Evolutionary conservation across 139 green algal genomes (phyloP).

Genomic region (Micromonas pusilla): DNA sequence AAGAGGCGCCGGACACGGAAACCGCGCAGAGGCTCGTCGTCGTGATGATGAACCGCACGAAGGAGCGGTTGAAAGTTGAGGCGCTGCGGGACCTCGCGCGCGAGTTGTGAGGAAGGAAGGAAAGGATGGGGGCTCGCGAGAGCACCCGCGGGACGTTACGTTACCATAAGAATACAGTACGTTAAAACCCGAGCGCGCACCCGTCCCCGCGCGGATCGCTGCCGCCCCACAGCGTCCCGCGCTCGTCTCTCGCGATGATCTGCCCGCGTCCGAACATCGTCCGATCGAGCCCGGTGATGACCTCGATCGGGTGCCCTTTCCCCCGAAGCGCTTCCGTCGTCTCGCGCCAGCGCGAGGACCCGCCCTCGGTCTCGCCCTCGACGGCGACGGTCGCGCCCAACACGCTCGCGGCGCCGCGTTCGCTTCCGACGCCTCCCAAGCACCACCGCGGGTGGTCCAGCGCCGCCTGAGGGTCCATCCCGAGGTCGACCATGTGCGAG

Average conservation of each 20-base stretch:
- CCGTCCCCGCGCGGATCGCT: conserved; percentile 56
- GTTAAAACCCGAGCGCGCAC: conserved; percentile 49
- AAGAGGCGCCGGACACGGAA: neutral
- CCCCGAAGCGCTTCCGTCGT: neutral
- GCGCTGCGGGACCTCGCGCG: neutral
- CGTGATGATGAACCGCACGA: conserved; percentile 21
- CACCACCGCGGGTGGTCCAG: conserved; percentile 59
- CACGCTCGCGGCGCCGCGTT: neutral
- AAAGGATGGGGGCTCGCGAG: too few relatives aligned
- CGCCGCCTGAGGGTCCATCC: conserved; percentile 58
- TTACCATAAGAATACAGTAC: too few relatives aligned
- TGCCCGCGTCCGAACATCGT: conserved; percentile 52
- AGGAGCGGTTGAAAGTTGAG: conserved; percentile 15
- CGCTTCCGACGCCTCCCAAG: conserved; percentile 39
- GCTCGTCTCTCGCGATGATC: conserved; percentile 52
- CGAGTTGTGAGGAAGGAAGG: neutral
- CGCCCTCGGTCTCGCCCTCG: too few relatives aligned
- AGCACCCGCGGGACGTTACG: too few relatives aligned
- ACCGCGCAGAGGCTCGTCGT: neutral
- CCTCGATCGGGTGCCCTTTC: conserved; percentile 5
- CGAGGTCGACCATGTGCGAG: conserved; percentile 56
- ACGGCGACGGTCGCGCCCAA: neutral
- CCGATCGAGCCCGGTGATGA: conserved; percentile 25
- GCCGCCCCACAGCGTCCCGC: conserved; percentile 54
- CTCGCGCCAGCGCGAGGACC: too few relatives aligned